These are phyloP conservation scores for Fonsecaea pugnacius DNA, from an alignment of 2,329 filamentous ascomycete species.

Conservation along the genomic window DNA sequence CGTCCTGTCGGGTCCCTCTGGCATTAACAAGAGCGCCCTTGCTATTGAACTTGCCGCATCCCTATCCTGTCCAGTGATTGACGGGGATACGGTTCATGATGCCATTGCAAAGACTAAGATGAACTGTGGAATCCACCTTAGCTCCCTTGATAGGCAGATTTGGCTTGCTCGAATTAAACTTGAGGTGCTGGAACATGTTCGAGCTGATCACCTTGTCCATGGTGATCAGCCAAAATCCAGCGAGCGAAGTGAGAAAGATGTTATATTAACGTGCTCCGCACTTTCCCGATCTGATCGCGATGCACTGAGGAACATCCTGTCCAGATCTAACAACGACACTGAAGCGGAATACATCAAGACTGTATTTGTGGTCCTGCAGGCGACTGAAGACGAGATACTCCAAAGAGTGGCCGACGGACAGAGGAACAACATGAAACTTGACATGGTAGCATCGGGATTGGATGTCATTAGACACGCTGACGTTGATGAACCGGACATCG, in stretches of 20 bases:
- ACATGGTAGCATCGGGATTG: constrained; percentile 59
- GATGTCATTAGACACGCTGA: constrained; percentile 54
- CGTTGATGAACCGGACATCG: constrained; percentile 44
- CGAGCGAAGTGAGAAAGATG: not conserved
- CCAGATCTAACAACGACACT: not conserved
- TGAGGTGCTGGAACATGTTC: not conserved
- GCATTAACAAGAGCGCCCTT: constrained; percentile 60
- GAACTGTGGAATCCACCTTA: constrained; percentile 3
- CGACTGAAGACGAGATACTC: constrained; percentile 50
- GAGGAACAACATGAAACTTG: constrained; percentile 60
- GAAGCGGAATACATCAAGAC: not conserved
- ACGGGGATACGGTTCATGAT: not conserved
- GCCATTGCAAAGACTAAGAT: constrained; percentile 4
- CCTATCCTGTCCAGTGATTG: constrained; percentile 47
- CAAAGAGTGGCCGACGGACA: constrained; percentile 52
- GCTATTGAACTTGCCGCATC: constrained; percentile 51
- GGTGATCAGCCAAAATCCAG: not conserved
- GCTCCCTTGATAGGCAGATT: constrained; percentile 1
- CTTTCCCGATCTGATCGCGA: not conserved
- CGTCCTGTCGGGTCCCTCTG: constrained; percentile 57
- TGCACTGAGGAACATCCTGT: constrained; percentile 1
- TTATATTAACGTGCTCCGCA: constrained; percentile 6
- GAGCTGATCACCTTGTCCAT: constrained; percentile 36
- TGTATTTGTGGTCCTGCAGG: constrained; percentile 30
- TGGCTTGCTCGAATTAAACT: constrained; percentile 4